These are phyloP conservation scores for Bolboschoenus planiculmis DNA, from an alignment of 176 grass and related monocot species.

Conservation along the genomic window DNA sequence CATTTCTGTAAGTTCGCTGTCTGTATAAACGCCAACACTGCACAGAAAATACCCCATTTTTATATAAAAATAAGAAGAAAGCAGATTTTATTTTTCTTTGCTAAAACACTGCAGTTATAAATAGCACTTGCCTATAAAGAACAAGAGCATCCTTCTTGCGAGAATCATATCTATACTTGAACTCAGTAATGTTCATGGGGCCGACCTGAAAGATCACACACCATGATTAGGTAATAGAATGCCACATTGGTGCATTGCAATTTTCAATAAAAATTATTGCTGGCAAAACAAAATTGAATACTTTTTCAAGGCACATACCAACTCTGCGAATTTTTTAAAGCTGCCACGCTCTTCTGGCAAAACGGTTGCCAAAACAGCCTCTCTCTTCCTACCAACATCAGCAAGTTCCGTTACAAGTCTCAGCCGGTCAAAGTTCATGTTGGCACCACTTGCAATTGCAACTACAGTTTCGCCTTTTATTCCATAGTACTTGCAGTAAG, in stretches of 20 bases:
- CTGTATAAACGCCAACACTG: constrained; percentile 96
- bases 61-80: not conserved
- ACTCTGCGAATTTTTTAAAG: constrained; percentile 80
- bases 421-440: constrained; percentile 97
- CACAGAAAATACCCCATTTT: constrained; percentile 17
- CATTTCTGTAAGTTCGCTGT: constrained; percentile 66
- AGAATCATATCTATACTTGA: constrained; percentile 97
- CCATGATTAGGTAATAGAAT: constrained; percentile 11
- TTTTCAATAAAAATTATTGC: not conserved
- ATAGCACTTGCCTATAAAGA: constrained; percentile 57
- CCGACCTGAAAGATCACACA: constrained; percentile 63
- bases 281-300: not conserved
- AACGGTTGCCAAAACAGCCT: constrained; percentile 79
- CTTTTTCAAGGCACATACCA: constrained; percentile 30
- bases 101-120: not conserved
- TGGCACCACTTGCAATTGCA: constrained; percentile 90
- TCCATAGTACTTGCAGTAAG: constrained; percentile 87
- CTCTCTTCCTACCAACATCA: constrained; percentile 86
- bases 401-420: constrained; percentile 91
- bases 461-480: constrained; percentile 85
- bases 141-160: constrained; percentile 78
- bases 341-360: constrained; percentile 76
- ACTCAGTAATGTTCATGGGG: constrained; percentile 97
- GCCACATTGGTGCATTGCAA: not conserved
- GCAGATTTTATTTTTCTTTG: not conserved